Evolutionary conservation across 169 alveolate genomes (phyloP).

Genomic region (Plasmodium relictum): DNA sequence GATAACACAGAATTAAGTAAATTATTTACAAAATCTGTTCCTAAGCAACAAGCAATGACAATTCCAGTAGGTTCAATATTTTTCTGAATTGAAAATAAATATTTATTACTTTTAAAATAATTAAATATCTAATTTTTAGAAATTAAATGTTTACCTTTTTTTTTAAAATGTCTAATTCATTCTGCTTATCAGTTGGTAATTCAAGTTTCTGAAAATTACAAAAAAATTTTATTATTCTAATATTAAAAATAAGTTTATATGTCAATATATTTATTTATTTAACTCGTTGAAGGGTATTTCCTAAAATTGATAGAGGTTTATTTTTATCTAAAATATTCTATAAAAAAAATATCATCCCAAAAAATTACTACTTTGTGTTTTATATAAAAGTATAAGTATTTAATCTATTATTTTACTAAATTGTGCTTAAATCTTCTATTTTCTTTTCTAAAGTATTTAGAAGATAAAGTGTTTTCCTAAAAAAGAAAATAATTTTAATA

Average conservation of each 20-base stretch:
- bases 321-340: conserved; percentile 44
- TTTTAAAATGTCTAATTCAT: conserved; percentile 34
- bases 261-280: conserved; percentile 1
- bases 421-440: conserved; percentile 62
- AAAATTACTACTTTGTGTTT: not conserved
- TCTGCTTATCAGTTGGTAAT: conserved; percentile 29
- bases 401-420: conserved; percentile 16
- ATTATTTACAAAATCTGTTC: conserved; percentile 66
- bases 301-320: conserved; percentile 12
- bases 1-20: not conserved
- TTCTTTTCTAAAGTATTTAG: conserved; percentile 66
- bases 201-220: conserved; percentile 29
- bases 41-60: conserved; percentile 61
- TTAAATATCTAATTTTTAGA: not conserved
- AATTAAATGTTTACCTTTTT: conserved; percentile 16
- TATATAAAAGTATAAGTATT: too few relatives aligned
- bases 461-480: conserved; percentile 59
- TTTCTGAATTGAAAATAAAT: conserved; percentile 32
- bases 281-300: conserved; percentile 20
- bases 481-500: conserved; percentile 9
- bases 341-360: not conserved
- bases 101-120: not conserved
- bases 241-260: not conserved
- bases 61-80: conserved; percentile 53
- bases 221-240: not conserved